phyloP scores from a whole-genome alignment of 371 early-diverging fungal genomes.

The Apophysomyces variabilis region DNA sequence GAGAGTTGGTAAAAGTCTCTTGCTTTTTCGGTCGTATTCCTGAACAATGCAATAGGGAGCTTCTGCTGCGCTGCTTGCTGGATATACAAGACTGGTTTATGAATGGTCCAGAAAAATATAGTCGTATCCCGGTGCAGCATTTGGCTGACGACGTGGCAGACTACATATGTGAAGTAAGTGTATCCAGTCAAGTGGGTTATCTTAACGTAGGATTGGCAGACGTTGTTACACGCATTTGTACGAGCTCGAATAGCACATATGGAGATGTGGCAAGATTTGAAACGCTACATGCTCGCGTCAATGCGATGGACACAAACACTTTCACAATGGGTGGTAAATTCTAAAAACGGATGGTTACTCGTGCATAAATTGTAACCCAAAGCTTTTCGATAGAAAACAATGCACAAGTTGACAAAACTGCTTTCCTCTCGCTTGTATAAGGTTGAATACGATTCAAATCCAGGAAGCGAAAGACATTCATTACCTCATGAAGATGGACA shows the following conservation, averaged over 20 bases:
- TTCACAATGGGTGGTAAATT: conserved; percentile 62
- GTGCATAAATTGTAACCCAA: neutral
- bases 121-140: conserved; percentile 46
- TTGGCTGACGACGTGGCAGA: conserved; percentile 62
- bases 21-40: neutral
- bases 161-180: conserved; percentile 59
- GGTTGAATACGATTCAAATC: conserved; percentile 52
- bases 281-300: conserved; percentile 45
- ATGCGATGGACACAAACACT: conserved; percentile 59
- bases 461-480: conserved; percentile 16
- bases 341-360: no score
- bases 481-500: neutral
- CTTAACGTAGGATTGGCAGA: conserved; percentile 34
- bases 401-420: conserved; percentile 58
- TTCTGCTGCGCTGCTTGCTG: conserved; percentile 52
- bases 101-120: conserved; percentile 53
- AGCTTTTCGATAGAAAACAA: conserved; percentile 47
- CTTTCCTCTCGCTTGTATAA: conserved; percentile 54
- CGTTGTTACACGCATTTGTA: conserved; percentile 60
- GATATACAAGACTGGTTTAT: conserved; percentile 62
- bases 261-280: conserved; percentile 57
- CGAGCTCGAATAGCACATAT: conserved; percentile 53
- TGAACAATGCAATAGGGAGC: conserved; percentile 33
- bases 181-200: neutral
- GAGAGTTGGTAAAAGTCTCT: conserved; percentile 56